Evolutionary conservation across 352 stramenopile species (phyloP), one percentile per base, ranked within the genome.

Genomic region (Thalassiosira allenii): DNA sequence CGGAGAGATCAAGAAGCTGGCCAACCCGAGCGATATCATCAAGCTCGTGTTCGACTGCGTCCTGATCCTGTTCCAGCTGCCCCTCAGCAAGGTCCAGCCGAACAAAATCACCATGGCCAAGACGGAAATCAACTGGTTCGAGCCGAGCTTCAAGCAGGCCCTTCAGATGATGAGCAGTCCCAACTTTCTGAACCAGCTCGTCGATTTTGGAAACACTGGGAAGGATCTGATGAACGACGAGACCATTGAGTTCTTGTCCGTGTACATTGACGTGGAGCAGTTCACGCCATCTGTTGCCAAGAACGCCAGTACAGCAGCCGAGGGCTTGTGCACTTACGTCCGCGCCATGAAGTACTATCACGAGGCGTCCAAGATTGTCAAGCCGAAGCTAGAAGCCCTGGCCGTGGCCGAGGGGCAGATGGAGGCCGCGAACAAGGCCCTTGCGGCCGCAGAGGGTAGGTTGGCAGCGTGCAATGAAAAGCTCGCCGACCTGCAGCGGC

Each of bases 141-240:
- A 98, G 77, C 97, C 96, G 1, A 98, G 95, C 33, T 99, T 99
- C 87, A 96, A 97, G 56, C 97, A 98, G 59, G 96, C 95, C 4
- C 94, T 98, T 70, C 95, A 91, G 12, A 96, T 99, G 87, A 98
- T 99, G 95, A 96, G 95, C 57, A 96, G 98, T 84, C 96, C 96
- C 9, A 97, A 98, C 77, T 99, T 99, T 87, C 83, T 99, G 3
- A 98, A 97, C 72, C 97, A 98, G 63, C 92, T 99, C 25, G 92
- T 98, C 75, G 97, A 94, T 33, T 99, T 99, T 81, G 97, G 96
- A 47, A 94, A 94, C 0, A 93, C 97, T 29, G 97, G 96, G 25
- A 99, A 99, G 69, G 96, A 99, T 85, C 92, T 97, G 79, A 99
- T 99, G 88, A 99, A 99, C 69, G 97, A 99, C 87, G 97, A 99